A percentile compares a stretch with the other conserved stretches of the same genome.
Conservation (phyloP, 2,329 filamentous ascomycete genomes). For the Amylocarpus encephaloides region DNA sequence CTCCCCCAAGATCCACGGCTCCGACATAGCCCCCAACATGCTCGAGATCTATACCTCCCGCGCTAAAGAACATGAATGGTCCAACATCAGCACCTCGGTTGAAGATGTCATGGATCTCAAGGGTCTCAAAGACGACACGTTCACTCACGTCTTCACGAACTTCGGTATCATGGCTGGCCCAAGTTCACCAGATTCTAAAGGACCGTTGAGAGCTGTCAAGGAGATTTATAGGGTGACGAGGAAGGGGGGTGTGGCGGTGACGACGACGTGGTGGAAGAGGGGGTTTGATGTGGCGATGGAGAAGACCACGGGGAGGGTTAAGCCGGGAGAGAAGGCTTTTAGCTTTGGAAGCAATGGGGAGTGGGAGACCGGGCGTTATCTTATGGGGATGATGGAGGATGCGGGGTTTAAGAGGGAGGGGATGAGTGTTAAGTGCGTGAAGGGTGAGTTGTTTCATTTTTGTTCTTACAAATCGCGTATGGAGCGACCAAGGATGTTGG, state of each 20-base stretch:
- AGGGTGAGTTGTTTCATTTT: background rate
- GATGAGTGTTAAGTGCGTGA: conserved; percentile 8
- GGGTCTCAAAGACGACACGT: conserved; percentile 84
- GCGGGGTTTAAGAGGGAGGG: conserved; percentile 11
- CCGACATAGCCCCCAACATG: conserved; percentile 93
- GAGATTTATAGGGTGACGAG: conserved; percentile 84
- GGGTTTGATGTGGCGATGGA: conserved; percentile 9
- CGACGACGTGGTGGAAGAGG: conserved; percentile 14
- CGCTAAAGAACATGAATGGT: conserved; percentile 55
- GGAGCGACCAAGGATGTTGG: no score
- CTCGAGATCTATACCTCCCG: conserved; percentile 44
- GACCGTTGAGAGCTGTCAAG: conserved; percentile 57
- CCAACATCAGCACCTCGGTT: conserved; percentile 69
- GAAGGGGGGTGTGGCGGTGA: conserved; percentile 65
- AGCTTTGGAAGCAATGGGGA: conserved; percentile 1
- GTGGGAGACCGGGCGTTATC: conserved; percentile 9
- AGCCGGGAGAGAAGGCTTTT: conserved; percentile 10
- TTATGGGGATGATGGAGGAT: conserved; percentile 11
- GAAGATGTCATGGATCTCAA: conserved; percentile 56
- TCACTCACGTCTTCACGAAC: conserved; percentile 92
- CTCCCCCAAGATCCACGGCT: conserved; percentile 74
- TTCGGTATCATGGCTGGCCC: conserved; percentile 42
- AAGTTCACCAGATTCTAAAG: conserved; percentile 56
- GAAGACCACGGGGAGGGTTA: conserved; percentile 3
- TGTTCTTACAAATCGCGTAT: no score